Conservation (phyloP, 768 basidiomycete species). For the Leucosporidium creatinivorum region DNA sequence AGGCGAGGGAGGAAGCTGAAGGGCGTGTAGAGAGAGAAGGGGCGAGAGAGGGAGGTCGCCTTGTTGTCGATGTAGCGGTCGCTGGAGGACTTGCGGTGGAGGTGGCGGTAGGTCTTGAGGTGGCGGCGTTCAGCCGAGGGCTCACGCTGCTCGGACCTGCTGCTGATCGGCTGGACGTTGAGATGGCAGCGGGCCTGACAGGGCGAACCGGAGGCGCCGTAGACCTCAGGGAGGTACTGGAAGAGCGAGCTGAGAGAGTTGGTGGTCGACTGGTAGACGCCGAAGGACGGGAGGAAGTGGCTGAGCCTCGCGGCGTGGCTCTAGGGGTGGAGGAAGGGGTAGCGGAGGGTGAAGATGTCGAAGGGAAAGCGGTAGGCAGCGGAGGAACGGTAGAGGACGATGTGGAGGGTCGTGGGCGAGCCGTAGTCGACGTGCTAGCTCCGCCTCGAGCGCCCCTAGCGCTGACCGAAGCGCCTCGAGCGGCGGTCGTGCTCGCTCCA, state of each 20-base stretch:
- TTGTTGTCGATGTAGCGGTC: slow-evolving; percentile 16
- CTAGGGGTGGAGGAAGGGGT: neutral
- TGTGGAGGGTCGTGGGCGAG: neutral
- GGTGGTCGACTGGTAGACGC: neutral
- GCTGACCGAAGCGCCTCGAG: neutral
- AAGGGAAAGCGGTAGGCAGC: neutral
- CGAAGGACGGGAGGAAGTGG: neutral
- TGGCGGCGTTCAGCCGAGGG: neutral
- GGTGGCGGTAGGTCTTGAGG: neutral
- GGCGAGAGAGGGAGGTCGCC: neutral
- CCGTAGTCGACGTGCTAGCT: neutral
- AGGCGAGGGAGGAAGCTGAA: neutral
- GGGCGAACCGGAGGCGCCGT: neutral
- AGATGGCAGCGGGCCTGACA: neutral
- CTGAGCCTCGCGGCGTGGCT: neutral
- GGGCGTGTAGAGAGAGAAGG: neutral
- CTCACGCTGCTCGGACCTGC: neutral
- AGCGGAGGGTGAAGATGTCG: neutral
- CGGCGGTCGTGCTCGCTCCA: neutral
- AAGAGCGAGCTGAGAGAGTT: neutral
- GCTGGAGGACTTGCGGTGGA: neutral
- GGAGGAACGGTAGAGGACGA: neutral
- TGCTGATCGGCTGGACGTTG: neutral
- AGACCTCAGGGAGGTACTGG: neutral
- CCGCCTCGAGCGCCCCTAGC: neutral